Percentiles rank a stretch among this genome's conserved stretches.
These are phyloP conservation scores for Giardia duodenalis DNA, from an alignment of 208 protist species.

Conservation along the genomic window DNA sequence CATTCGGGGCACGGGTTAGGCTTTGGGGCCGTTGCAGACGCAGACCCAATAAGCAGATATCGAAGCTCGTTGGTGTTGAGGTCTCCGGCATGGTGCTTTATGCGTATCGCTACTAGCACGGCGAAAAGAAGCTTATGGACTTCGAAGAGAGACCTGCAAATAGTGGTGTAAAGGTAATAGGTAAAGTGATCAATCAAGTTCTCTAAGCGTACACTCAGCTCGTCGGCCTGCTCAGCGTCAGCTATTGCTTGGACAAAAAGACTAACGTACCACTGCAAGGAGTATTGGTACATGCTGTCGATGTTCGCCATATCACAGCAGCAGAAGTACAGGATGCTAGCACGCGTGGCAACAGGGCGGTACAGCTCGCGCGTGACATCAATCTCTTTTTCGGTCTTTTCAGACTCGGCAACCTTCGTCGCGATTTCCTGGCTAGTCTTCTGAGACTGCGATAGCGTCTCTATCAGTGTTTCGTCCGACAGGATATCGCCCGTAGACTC, in stretches of 20 bases:
- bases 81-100: constrained; percentile 67
- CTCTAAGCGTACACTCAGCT: constrained; percentile 67
- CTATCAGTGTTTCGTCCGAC: constrained; percentile 89
- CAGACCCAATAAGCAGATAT: constrained; percentile 68
- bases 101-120: constrained; percentile 80
- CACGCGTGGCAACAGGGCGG: constrained; percentile 75
- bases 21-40: constrained; percentile 48
- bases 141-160: constrained; percentile 92
- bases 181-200: constrained; percentile 87
- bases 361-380: constrained; percentile 78
- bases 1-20: constrained; percentile 59
- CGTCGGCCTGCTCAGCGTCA: constrained; percentile 62
- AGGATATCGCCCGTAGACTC: constrained; percentile 83
- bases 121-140: constrained; percentile 89
- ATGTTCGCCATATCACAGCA: constrained; percentile 76
- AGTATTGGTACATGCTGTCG: constrained; percentile 97
- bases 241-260: constrained; percentile 81
- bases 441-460: constrained; percentile 88
- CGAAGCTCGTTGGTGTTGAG: constrained; percentile 63
- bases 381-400: constrained; percentile 77
- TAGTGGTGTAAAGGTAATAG: constrained; percentile 81
- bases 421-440: constrained; percentile 77
- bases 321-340: constrained; percentile 87
- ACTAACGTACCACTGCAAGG: constrained; percentile 78
- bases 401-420: constrained; percentile 77